These are phyloP conservation scores for Xylaria intraflava DNA, from an alignment of 495 filamentous ascomycete genomes.

Conservation along the genomic window DNA sequence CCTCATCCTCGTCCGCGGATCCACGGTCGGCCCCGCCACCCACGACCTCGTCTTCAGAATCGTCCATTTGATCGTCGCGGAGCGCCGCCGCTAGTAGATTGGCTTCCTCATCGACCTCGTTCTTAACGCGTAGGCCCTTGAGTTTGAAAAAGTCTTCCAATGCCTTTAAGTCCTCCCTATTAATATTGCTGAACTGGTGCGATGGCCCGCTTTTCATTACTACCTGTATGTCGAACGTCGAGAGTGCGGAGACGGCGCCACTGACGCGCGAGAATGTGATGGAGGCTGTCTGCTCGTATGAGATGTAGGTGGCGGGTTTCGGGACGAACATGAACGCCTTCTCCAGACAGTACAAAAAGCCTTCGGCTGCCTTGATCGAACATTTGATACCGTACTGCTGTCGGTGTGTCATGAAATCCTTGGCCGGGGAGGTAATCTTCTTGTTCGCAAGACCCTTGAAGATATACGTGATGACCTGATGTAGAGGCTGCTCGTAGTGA, in stretches of 20 bases:
- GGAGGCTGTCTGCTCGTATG: conserved; percentile 79
- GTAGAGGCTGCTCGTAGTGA: conserved; percentile 86
- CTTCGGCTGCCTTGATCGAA: conserved; percentile 98
- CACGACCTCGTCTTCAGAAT: conserved; percentile 78
- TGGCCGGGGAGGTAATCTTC: conserved; percentile 87
- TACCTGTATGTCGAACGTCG: conserved; percentile 95
- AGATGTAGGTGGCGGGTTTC: conserved; percentile 94
- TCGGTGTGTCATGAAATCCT: conserved; percentile 89
- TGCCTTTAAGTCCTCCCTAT: conserved; percentile 92
- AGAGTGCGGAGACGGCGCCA: conserved; percentile 84
- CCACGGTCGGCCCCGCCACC: conserved; percentile 70
- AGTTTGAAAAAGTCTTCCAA: conserved; percentile 93
- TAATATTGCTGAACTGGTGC: conserved; percentile 98
- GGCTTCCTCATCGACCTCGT: conserved; percentile 67
- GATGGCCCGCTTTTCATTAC: conserved; percentile 74
- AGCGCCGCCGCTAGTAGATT: conserved; percentile 75
- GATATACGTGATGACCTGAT: conserved; percentile 85
- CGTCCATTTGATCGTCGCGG: conserved; percentile 64
- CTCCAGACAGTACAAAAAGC: conserved; percentile 92
- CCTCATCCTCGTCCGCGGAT: conserved; percentile 91
- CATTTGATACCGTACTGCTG: conserved; percentile 95
- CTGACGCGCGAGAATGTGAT: conserved; percentile 95
- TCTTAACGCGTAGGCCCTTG: conserved; percentile 91
- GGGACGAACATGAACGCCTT: conserved; percentile 99
- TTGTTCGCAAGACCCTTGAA: conserved; percentile 91